phyloP scores from a whole-genome alignment of 148 eudicot species.

The Persicaria maculosa region DNA sequence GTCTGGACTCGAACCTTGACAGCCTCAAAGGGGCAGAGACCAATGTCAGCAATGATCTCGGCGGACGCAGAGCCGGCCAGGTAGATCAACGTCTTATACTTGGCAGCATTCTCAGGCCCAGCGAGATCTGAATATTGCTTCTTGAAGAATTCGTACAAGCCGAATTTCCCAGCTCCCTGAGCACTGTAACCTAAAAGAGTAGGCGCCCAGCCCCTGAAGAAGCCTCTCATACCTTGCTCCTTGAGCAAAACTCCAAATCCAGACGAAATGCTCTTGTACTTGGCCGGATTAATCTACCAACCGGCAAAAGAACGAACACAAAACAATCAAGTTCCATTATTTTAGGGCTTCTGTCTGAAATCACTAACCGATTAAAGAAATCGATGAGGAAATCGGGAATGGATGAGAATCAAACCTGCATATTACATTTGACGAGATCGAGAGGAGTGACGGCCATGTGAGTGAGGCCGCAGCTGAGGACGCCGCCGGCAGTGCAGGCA shows the following conservation, averaged over 20 bases:
- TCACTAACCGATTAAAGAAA: not conserved
- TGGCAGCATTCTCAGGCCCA: slow-evolving; percentile 50
- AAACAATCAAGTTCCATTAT: not conserved
- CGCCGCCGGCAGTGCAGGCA: slow-evolving; percentile 52
- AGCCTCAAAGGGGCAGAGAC: slow-evolving; percentile 72
- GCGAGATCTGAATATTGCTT: slow-evolving; percentile 63
- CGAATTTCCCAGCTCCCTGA: slow-evolving; percentile 70
- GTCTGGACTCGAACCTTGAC: slow-evolving; percentile 78
- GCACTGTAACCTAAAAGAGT: slow-evolving; percentile 68
- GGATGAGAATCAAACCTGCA: slow-evolving; percentile 42
- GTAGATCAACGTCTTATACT: slow-evolving; percentile 56
- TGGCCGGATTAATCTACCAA: slow-evolving; percentile 53
- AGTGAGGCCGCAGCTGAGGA: slow-evolving; percentile 56
- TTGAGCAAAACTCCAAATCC: slow-evolving; percentile 49
- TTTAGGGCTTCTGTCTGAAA: not conserved
- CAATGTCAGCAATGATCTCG: slow-evolving; percentile 66
- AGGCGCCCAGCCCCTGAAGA: slow-evolving; percentile 73
- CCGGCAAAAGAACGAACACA: slow-evolving; percentile 1
- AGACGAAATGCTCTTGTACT: slow-evolving; percentile 52
- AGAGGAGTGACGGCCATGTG: slow-evolving; percentile 70
- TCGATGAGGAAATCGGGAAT: not conserved
- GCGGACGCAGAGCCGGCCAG: slow-evolving; percentile 76
- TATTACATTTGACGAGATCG: slow-evolving; percentile 71
- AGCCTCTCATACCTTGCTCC: slow-evolving; percentile 59
- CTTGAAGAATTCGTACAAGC: slow-evolving; percentile 71